These are phyloP conservation scores for Epicoccum nigrum DNA, from an alignment of 2,329 filamentous ascomycete species.

Conservation along the genomic window DNA sequence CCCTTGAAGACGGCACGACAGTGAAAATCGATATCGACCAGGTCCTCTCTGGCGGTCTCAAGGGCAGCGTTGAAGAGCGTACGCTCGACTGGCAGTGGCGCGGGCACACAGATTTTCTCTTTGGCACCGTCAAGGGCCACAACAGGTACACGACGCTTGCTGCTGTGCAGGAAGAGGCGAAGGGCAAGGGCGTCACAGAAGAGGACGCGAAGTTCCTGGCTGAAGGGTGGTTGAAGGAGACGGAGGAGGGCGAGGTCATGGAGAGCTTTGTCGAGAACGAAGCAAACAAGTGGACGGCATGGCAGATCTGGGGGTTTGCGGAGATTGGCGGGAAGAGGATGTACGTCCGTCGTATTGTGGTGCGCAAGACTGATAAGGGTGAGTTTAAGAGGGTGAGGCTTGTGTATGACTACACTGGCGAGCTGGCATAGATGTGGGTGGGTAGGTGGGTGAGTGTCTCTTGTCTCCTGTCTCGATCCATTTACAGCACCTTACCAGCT, in stretches of 20 bases:
- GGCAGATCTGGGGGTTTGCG: slow-evolving; percentile 45
- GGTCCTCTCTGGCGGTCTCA: slow-evolving; percentile 71
- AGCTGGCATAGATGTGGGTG: slow-evolving; percentile 23
- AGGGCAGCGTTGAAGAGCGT: slow-evolving; percentile 67
- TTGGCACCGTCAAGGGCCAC: slow-evolving; percentile 71
- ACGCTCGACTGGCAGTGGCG: slow-evolving; percentile 64
- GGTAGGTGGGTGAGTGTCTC: too few species aligned
- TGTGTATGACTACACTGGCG: slow-evolving; percentile 45
- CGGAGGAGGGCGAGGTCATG: slow-evolving; percentile 39
- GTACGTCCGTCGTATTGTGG: slow-evolving; percentile 40
- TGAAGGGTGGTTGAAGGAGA: slow-evolving; percentile 41
- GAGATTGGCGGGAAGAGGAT: slow-evolving; percentile 40
- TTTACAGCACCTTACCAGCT: too few species aligned
- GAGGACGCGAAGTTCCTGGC: slow-evolving; percentile 33
- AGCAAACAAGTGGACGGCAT: slow-evolving; percentile 44
- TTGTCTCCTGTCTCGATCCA: too few species aligned
- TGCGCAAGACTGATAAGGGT: slow-evolving; percentile 40
- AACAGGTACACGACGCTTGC: slow-evolving; percentile 56
- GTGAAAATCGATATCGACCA: slow-evolving; percentile 76
- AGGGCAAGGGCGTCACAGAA: slow-evolving; percentile 26
- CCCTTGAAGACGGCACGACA: slow-evolving; percentile 28
- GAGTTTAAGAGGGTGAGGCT: slow-evolving; percentile 38
- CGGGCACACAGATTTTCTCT: slow-evolving; percentile 78
- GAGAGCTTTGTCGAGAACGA: slow-evolving; percentile 45
- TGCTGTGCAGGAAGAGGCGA: slow-evolving; percentile 29